These are phyloP conservation scores for Somion occarium DNA, from an alignment of 1,284 basidiomycete species.

Conservation along the genomic window DNA sequence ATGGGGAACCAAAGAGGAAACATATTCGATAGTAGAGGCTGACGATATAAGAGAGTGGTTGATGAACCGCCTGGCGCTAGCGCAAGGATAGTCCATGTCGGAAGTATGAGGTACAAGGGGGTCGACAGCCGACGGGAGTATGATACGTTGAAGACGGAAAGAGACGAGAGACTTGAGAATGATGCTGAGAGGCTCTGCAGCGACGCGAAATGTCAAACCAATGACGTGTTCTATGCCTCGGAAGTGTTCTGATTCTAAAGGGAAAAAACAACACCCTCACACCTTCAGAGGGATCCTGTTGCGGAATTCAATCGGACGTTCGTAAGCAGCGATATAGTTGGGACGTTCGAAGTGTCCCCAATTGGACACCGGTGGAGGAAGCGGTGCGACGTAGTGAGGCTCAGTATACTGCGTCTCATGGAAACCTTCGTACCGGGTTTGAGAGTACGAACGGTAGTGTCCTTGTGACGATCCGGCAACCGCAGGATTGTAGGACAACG, in stretches of 20 bases:
- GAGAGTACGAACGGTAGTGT: slow-evolving; percentile 59
- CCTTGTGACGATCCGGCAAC: slow-evolving; percentile 36
- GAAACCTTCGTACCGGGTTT: slow-evolving; percentile 49
- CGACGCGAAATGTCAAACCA: slow-evolving; percentile 5
- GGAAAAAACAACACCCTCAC: slow-evolving; percentile 17
- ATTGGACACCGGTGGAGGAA: slow-evolving; percentile 20
- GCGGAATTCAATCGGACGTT: slow-evolving; percentile 22
- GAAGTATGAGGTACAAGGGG: slow-evolving; percentile 21
- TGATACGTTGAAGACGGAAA: slow-evolving; percentile 15
- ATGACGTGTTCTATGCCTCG: slow-evolving; percentile 25
- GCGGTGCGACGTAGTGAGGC: slow-evolving; percentile 31
- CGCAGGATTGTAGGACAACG: slow-evolving; percentile 49
- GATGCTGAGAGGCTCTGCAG: slow-evolving; percentile 16
- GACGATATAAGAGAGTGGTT: slow-evolving; percentile 27
- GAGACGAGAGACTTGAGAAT: slow-evolving; percentile 8
- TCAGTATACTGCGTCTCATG: slow-evolving; percentile 40
- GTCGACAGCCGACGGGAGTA: slow-evolving; percentile 20
- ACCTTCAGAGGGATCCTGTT: slow-evolving; percentile 25
- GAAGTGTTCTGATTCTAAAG: slow-evolving; percentile 22
- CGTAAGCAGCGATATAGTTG: slow-evolving; percentile 23
- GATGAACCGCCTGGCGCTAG: slow-evolving; percentile 23
- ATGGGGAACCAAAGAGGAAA: slow-evolving; percentile 18
- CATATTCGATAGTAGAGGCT: slow-evolving; percentile 16
- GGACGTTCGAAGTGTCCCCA: slow-evolving; percentile 20
- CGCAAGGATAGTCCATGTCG: slow-evolving; percentile 25